Evolutionary conservation across 73 alveolate species (phyloP), one percentile per base, ranked within the genome.

Genomic region (Paraurostyla sp.): DNA sequence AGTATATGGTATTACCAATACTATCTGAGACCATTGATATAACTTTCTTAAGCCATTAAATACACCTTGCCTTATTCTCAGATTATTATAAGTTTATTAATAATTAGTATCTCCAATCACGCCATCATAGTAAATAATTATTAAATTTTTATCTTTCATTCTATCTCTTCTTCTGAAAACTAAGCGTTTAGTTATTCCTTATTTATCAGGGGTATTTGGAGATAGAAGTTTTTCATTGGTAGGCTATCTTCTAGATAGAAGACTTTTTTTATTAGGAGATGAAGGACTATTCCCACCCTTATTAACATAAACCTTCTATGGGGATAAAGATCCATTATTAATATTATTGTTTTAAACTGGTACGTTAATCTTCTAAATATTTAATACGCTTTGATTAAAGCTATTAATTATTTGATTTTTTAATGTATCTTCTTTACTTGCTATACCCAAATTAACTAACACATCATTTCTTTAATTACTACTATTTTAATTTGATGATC

Each of bases 71-170:
- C 92, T 59, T 16, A 65, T 23, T 32, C 82, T 60, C 35, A 83
- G 16, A 62, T 43, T 62, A 51, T 62, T 42, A 45, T n/a, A 62
- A 29, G 71, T 36, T 43, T 0, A 29, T 3, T 36, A 20, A 29
- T 83, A 32, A 65, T 42, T 40, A 3, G 76, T 41, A 65, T 83
- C 92, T 0, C 85, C 84, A 4, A 83, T 4, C 20, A 59, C 60
- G 3, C 92, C 92, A 56, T 83, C 92, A 30, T 58, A 63, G 60
- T 63, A 62, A 59, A 83, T 43, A 40, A 83, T 63, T 22, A 83
- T 45, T 0, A 83, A 49, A 48, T 83, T 83, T 69, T 43, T 63
- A 29, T 83, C 92, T 83, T 65, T 83, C 92, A 83, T 83, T 62
- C 62, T 22, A 22, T 83, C 85, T 51, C 92, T 83, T 63, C 92